These are phyloP conservation scores for Prunus kanzakura DNA, from an alignment of 306 rosid species.

Conservation along the genomic window DNA sequence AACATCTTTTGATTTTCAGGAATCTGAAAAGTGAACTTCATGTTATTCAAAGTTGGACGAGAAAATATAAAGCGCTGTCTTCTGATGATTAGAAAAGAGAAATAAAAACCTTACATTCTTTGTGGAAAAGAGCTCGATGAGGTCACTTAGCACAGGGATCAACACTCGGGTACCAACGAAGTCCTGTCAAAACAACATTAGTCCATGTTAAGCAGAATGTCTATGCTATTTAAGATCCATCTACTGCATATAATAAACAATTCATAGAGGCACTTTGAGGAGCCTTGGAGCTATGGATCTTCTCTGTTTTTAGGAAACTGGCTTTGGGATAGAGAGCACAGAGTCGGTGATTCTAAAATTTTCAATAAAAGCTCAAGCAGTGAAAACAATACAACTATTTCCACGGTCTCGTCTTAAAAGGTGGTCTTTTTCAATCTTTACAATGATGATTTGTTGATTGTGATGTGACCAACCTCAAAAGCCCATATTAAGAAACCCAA, in stretches of 20 bases:
- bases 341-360: neutral
- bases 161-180: slow-evolving; percentile 60
- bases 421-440: too few relatives aligned
- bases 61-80: slow-evolving; percentile 1
- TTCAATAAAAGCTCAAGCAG: neutral
- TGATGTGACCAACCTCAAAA: neutral
- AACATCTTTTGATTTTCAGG: slow-evolving; percentile 47
- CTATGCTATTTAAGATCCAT: neutral
- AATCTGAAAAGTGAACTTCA: slow-evolving; percentile 44
- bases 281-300: neutral
- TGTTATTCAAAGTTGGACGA: neutral
- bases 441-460: neutral
- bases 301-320: neutral
- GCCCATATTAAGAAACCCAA: neutral
- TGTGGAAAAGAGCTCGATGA: slow-evolving; percentile 66
- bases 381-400: neutral
- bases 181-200: slow-evolving; percentile 39
- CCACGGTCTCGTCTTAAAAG: neutral
- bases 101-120: slow-evolving; percentile 42
- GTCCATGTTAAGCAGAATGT: slow-evolving; percentile 7
- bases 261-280: neutral
- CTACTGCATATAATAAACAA: neutral
- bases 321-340: too few relatives aligned
- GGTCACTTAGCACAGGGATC: slow-evolving; percentile 66
- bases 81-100: neutral